Evolutionary conservation across 2,329 filamentous ascomycete species (phyloP).

Genomic region (Exophiala xenobiotica): DNA sequence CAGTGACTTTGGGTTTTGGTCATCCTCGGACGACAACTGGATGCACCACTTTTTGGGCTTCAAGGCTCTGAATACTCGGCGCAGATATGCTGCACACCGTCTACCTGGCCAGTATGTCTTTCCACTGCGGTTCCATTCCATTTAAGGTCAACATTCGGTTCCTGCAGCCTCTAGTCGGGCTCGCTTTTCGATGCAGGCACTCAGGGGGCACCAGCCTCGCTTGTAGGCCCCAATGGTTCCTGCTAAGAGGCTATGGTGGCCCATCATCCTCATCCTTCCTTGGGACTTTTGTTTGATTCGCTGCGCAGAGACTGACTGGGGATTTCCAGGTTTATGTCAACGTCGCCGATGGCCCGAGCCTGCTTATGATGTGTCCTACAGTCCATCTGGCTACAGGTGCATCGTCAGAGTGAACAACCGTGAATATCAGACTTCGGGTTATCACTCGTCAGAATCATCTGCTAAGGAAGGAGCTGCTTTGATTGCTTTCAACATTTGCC

Average conservation of each 20-base stretch:
- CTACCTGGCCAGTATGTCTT: slow-evolving; percentile 31
- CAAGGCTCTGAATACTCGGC: slow-evolving; percentile 7
- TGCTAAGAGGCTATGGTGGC: neutral
- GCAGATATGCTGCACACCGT: slow-evolving; percentile 32
- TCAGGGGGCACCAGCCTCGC: slow-evolving; percentile 21
- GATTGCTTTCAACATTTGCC: slow-evolving; percentile 95
- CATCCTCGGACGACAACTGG: slow-evolving; percentile 15
- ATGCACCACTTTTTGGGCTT: slow-evolving; percentile 23
- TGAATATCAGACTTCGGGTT: slow-evolving; percentile 88
- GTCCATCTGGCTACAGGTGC: slow-evolving; percentile 70
- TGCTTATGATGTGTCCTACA: slow-evolving; percentile 72
- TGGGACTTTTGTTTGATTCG: slow-evolving; percentile 4
- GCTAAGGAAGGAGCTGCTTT: slow-evolving; percentile 93
- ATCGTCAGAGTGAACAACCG: slow-evolving; percentile 93
- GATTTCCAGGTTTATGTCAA: slow-evolving; percentile 75
- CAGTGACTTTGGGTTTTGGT: slow-evolving; percentile 7
- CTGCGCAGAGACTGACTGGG: slow-evolving; percentile 16
- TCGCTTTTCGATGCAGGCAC: slow-evolving; percentile 3
- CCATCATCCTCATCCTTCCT: neutral
- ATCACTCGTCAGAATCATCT: slow-evolving; percentile 76
- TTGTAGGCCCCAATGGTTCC: neutral
- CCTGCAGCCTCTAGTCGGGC: neutral
- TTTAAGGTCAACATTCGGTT: slow-evolving; percentile 13
- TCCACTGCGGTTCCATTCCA: slow-evolving; percentile 8
- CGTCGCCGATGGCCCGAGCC: slow-evolving; percentile 93